Conservation (phyloP, 768 basidiomycete species). For the Goffeauzyma gilvescens region DNA sequence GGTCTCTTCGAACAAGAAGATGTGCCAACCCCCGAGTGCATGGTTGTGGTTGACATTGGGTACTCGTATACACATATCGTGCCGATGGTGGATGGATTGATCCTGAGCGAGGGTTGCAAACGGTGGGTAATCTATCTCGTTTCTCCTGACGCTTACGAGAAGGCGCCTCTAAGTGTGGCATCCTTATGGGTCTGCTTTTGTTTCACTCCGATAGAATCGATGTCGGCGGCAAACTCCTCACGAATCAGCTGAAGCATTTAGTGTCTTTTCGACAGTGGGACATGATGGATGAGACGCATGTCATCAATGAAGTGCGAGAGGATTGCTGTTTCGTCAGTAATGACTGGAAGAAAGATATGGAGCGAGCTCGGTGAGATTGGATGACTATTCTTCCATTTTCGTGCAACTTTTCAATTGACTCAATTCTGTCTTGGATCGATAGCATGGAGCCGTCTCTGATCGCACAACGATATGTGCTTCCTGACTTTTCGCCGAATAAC, state of each 20-base stretch:
- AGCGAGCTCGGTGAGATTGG: slow-evolving; percentile 51
- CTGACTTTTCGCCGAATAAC: slow-evolving; percentile 48
- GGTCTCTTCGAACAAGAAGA: slow-evolving; percentile 40
- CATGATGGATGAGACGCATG: slow-evolving; percentile 91
- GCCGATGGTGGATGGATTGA: slow-evolving; percentile 53
- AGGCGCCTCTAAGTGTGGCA: slow-evolving; percentile 2
- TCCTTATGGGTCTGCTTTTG: neutral
- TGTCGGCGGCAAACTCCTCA: slow-evolving; percentile 83
- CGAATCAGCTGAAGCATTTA: slow-evolving; percentile 84
- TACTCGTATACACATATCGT: slow-evolving; percentile 89
- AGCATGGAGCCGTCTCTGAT: too few species aligned
- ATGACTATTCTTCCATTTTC: neutral
- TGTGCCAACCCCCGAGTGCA: slow-evolving; percentile 49
- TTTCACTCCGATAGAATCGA: slow-evolving; percentile 49
- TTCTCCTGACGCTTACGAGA: neutral
- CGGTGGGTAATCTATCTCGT: slow-evolving; percentile 37
- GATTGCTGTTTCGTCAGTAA: slow-evolving; percentile 67
- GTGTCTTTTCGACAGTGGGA: slow-evolving; percentile 93
- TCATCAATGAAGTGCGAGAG: slow-evolving; percentile 85
- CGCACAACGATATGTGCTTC: slow-evolving; percentile 73
- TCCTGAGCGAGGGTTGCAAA: slow-evolving; percentile 65
- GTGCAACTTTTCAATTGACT: too few species aligned
- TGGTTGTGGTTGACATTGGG: slow-evolving; percentile 67
- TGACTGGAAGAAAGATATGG: slow-evolving; percentile 50
- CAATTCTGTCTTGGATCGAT: too few species aligned